Evolutionary conservation across 2,329 filamentous ascomycete species (phyloP), one percentile per base, ranked within the genome.

Genomic region (Talaromyces pinophilus): DNA sequence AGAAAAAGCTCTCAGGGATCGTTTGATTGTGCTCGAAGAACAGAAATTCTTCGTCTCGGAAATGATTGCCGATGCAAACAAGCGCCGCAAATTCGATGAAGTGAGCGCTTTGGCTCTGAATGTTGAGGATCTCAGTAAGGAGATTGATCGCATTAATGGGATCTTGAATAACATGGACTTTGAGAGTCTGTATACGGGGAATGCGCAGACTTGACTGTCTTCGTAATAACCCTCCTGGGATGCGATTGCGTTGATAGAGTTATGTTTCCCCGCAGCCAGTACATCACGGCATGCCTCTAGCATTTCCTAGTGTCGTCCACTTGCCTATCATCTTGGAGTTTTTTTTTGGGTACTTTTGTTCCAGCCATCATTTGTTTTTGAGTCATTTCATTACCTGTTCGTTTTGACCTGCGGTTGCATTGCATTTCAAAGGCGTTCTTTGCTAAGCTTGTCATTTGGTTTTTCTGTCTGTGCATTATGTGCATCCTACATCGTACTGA

Each of bases 31-130:
- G 6, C 83, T 97, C 0, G 92, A 97, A 76, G 93, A 97, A 79
- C 93, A 97, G 77, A 90, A 89, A 69, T 96, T 96, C 78, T 88
- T 97, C 79, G 92, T 97, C 0, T 87, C 89, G 44, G 88, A 92
- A 71, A 96, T 96, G 92, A 87, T 96, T 54, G 87, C 86, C 7
- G 87, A 89, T 67, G 92, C 93, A 0, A 90, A 89, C 59, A 89
- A 88, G 50, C 87, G 90, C 11, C 83, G 92, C 33, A 88, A 92
- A 67, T 96, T 96, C 71, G 93, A 97, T 73, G 93, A 97, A 77
- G 91, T 96, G 2, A 87, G 88, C 65, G 92, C 91, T 11, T 80
- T 97, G 65, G 88, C 88, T 3, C 85, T 89, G 66, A 97, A 97
- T 71, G 80, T 92, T 33, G 92, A 95, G 65, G 93, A 97, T 79